Percentiles rank a stretch among this genome's conserved stretches.
Evolutionary conservation across 257 asterid genomes (phyloP).

Genomic region (Voacanga thouarsii): DNA sequence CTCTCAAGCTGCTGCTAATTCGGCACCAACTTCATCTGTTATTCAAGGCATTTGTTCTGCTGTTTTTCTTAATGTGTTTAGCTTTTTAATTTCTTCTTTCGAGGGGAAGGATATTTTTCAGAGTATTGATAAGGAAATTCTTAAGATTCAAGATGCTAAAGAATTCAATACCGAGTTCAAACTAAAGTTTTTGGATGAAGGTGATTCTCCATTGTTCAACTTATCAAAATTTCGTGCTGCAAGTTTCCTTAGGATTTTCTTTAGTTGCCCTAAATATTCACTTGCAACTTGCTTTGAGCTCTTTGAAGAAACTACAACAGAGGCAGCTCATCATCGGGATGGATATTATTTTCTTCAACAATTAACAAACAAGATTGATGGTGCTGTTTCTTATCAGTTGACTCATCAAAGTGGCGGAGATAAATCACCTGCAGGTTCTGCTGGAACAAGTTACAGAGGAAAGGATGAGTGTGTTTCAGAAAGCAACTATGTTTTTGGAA

Average conservation of each 20-base stretch:
- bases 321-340: constrained; percentile 36
- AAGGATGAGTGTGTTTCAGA: constrained; percentile 35
- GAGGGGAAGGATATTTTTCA: constrained; percentile 66
- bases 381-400: constrained; percentile 28
- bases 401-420: constrained; percentile 31
- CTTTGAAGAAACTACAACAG: constrained; percentile 45
- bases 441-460: constrained; percentile 31
- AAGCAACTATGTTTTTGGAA: constrained; percentile 29
- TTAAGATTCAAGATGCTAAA: constrained; percentile 47
- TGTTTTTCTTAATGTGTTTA: constrained; percentile 55
- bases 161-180: constrained; percentile 48
- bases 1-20: constrained; percentile 58
- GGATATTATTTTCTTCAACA: constrained; percentile 72
- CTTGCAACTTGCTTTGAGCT: constrained; percentile 75
- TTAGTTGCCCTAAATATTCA: constrained; percentile 58
- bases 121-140: constrained; percentile 55
- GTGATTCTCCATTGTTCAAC: constrained; percentile 43
- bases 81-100: constrained; percentile 64
- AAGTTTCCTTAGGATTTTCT: constrained; percentile 60
- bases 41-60: constrained; percentile 56
- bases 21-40: constrained; percentile 54
- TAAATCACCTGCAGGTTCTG: constrained; percentile 26
- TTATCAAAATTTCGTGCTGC: constrained; percentile 63
- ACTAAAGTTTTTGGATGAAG: constrained; percentile 52
- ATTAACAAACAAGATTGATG: constrained; percentile 52